Evolutionary conservation across 345 rosid genomes (phyloP).

Genomic region (Linum trigynum): DNA sequence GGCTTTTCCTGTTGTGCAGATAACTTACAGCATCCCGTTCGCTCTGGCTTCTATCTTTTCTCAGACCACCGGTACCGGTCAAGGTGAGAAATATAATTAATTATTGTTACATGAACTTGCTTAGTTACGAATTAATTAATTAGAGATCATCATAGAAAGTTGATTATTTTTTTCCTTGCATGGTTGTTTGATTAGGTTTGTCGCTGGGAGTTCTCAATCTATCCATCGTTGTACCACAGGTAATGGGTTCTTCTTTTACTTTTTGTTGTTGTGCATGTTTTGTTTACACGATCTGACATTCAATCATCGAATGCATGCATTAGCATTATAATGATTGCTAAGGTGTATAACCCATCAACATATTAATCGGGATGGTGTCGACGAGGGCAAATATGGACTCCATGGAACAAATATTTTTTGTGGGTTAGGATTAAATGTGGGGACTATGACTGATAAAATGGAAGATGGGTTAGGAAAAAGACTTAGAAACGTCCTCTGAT

Average conservation of each 20-base stretch:
- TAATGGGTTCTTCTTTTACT: constrained; percentile 10
- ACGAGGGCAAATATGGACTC: too few relatives aligned
- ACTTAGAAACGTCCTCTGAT: too few relatives aligned
- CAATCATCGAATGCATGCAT: too few relatives aligned
- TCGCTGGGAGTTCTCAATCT: constrained; percentile 80
- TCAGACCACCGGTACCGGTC: constrained; percentile 54
- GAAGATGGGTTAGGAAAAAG: too few relatives aligned
- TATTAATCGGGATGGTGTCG: too few relatives aligned
- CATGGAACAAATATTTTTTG: too few relatives aligned
- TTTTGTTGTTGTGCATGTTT: not conserved
- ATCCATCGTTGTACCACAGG: constrained; percentile 79
- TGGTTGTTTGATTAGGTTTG: constrained; percentile 36
- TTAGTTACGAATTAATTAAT: not conserved
- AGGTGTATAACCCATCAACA: too few relatives aligned
- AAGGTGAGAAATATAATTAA: constrained; percentile 35
- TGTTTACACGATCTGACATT: too few relatives aligned
- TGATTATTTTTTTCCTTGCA: not conserved
- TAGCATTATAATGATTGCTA: too few relatives aligned
- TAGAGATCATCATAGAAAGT: not conserved
- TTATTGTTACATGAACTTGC: not conserved
- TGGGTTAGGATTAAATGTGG: too few relatives aligned
- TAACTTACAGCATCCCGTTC: constrained; percentile 72
- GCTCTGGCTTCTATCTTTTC: constrained; percentile 89
- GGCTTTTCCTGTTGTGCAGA: constrained; percentile 31
- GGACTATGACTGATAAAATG: too few relatives aligned